phyloP scores from a whole-genome alignment of 2,329 filamentous ascomycete genomes.

The Rosellinia necatrix region DNA sequence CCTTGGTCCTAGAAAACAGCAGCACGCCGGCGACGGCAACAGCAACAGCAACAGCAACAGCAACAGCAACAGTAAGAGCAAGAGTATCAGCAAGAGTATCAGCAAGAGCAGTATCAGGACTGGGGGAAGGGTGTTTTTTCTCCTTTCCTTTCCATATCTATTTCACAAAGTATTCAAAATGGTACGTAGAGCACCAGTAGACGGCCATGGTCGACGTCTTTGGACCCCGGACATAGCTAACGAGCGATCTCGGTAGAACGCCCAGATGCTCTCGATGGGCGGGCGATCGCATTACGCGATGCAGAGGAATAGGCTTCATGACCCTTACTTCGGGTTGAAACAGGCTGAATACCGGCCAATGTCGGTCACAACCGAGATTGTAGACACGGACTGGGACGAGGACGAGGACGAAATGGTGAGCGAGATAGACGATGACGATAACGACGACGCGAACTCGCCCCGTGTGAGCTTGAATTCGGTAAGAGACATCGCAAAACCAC shows the following conservation, averaged over 20 bases:
- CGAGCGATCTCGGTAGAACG: conserved; percentile 32
- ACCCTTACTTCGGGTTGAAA: conserved; percentile 66
- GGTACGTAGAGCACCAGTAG: conserved; percentile 20
- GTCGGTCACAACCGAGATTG: conserved; percentile 76
- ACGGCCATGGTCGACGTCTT: background rate
- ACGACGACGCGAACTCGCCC: conserved; percentile 62
- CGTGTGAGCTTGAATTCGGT: conserved; percentile 74
- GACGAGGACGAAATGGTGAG: conserved; percentile 67
- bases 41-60: conserved; percentile 38
- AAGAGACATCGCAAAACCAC: conserved; percentile 44
- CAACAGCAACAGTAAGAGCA: conserved; percentile 35
- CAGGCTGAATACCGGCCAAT: conserved; percentile 61
- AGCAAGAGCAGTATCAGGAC: too few relatives aligned
- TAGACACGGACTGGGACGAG: conserved; percentile 76
- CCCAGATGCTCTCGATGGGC: conserved; percentile 34
- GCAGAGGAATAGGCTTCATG: conserved; percentile 55
- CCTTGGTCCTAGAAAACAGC: conserved; percentile 37
- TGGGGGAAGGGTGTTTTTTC: too few relatives aligned
- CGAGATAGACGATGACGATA: conserved; percentile 65
- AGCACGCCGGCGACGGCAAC: conserved; percentile 42
- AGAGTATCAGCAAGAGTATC: too few relatives aligned
- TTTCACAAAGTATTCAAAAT: conserved; percentile 33
- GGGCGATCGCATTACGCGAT: conserved; percentile 53
- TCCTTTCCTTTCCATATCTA: conserved; percentile 19
- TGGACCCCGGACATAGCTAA: conserved; percentile 23